These are phyloP conservation scores for Arachis hypogaea DNA, from an alignment of 306 rosid genomes.

Conservation along the genomic window DNA sequence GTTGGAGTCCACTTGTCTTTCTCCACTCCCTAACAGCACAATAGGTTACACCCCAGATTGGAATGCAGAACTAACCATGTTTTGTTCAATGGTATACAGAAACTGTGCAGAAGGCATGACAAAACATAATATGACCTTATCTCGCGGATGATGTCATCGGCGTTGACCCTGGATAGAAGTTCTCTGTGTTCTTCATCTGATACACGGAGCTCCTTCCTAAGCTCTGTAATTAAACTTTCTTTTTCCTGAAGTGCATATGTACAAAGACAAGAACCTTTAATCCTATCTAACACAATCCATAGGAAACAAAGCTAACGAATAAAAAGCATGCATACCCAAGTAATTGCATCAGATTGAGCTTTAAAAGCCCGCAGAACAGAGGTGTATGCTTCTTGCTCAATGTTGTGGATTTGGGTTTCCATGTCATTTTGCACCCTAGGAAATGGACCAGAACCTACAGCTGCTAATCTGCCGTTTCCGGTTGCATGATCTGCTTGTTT, in stretches of 20 bases:
- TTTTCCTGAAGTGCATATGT: slow-evolving; percentile 60
- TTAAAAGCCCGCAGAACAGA: slow-evolving; percentile 83
- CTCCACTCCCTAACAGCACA: slow-evolving; percentile 84
- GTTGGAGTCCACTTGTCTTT: slow-evolving; percentile 62
- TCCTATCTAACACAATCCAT: slow-evolving; percentile 10
- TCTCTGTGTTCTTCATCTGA: slow-evolving; percentile 91
- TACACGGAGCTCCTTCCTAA: slow-evolving; percentile 90
- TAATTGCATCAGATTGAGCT: slow-evolving; percentile 86
- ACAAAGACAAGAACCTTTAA: background rate
- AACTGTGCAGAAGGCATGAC: slow-evolving; percentile 34
- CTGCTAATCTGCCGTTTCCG: slow-evolving; percentile 64
- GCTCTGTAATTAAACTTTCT: slow-evolving; percentile 87
- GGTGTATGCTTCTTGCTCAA: slow-evolving; percentile 88
- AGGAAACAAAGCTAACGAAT: slow-evolving; percentile 19
- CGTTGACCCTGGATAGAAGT: slow-evolving; percentile 73
- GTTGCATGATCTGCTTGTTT: slow-evolving; percentile 49
- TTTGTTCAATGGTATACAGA: slow-evolving; percentile 33
- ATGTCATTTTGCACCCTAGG: slow-evolving; percentile 59
- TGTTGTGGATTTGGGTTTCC: slow-evolving; percentile 82
- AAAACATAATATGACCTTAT: slow-evolving; percentile 64
- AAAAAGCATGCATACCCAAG: slow-evolving; percentile 48
- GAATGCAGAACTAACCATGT: slow-evolving; percentile 40
- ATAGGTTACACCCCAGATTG: slow-evolving; percentile 24
- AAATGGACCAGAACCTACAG: slow-evolving; percentile 54
- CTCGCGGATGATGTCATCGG: slow-evolving; percentile 69